Evolutionary conservation across 106 monocot species (phyloP), one percentile per base, ranked within the genome.

Genomic region (Vanilla planifolia): DNA sequence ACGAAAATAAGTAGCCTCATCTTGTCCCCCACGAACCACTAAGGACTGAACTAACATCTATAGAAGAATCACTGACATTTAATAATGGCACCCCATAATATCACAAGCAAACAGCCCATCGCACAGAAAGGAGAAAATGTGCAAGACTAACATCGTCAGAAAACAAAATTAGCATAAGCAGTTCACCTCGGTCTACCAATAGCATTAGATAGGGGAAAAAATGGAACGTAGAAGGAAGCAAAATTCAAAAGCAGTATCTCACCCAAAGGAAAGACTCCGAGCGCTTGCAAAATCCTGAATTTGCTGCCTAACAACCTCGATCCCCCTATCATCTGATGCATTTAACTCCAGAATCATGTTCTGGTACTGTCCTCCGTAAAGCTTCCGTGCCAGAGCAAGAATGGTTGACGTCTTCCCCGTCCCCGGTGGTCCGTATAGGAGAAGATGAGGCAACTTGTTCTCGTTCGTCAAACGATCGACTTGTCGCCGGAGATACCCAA

Each of bases 341-440:
- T 98, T 98, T 33, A 98, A 81, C 79, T 98, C 96, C 32, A 98
- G 71, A 17, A 98, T 98, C 96, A 98, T 98, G 47, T 83, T 84
- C 14, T 55, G 51, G 35, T 91, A 98, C 77, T 87, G 90, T 7
- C 73, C 55, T 1, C 96, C 96, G 29, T 91, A 98, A 26, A 98
- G 71, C 67, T 98, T 98, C 77, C 96, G 68, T 2, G 96, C 91
- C n/a, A 98, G 77, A 8, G 96, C 91, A 13, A 98, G 69, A n/a
- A 98, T 92, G 14, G 96, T 98, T 30, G 96, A 98, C 26, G 96
- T 98, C 77, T 98, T 98, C 39, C 96, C 96, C 1, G 96, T 98
- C 63, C 96, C 96, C 15, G 96, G 96, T 3, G 96, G 96, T 7
- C 96, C 96, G 52, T 98, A 92, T 6, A 98, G 85, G 7, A 98